These are phyloP conservation scores for Zangia roseola DNA, from an alignment of 768 basidiomycete genomes.

Conservation along the genomic window DNA sequence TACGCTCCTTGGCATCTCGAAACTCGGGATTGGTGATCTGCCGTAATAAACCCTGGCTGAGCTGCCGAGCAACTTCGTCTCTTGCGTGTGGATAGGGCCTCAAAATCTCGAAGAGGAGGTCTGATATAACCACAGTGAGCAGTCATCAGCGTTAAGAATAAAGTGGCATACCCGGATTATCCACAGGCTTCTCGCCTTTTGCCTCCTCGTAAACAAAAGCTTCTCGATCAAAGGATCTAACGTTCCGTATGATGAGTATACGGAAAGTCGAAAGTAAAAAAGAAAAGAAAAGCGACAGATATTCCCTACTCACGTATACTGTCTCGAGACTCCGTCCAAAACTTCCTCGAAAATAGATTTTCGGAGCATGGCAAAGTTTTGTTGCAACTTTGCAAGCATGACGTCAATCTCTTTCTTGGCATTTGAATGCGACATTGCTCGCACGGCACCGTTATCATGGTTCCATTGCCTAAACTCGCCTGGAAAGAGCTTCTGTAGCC, in stretches of 20 bases:
- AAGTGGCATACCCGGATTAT: no score
- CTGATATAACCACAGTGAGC: no score
- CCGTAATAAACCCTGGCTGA: slow-evolving; percentile 1
- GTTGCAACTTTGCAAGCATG: neutral
- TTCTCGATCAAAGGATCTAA: slow-evolving; percentile 17
- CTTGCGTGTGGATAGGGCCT: slow-evolving; percentile 14
- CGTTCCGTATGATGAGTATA: neutral
- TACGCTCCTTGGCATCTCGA: slow-evolving; percentile 12
- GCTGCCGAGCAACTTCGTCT: neutral
- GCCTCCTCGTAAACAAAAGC: slow-evolving; percentile 1
- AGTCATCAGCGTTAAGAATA: no score
- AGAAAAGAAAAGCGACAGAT: no score
- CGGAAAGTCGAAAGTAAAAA: neutral
- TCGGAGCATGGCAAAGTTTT: slow-evolving; percentile 5
- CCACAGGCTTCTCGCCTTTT: neutral
- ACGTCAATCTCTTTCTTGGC: neutral
- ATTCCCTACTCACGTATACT: slow-evolving; percentile 24
- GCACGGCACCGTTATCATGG: slow-evolving; percentile 7
- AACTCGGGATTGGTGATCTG: slow-evolving; percentile 16
- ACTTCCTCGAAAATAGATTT: slow-evolving; percentile 25
- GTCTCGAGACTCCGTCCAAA: slow-evolving; percentile 18
- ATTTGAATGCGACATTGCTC: neutral
- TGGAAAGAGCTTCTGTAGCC: slow-evolving; percentile 29
- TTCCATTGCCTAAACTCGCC: slow-evolving; percentile 25
- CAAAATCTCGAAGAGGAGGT: slow-evolving; percentile 5